Evolutionary conservation across 1,284 basidiomycete species (phyloP).

Genomic region (Peniophora sp.): DNA sequence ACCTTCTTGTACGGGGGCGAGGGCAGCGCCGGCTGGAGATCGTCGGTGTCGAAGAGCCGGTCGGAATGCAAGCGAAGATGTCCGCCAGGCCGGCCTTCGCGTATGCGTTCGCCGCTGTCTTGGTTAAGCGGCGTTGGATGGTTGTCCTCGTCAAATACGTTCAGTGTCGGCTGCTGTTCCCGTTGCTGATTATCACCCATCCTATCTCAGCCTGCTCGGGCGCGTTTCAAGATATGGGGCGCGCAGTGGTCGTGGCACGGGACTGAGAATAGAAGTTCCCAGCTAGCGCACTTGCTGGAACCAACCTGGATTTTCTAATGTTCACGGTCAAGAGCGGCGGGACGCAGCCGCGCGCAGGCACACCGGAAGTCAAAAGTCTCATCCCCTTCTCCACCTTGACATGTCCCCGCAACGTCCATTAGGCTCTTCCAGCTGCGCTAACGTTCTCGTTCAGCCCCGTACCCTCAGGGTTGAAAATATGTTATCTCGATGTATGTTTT

Average conservation of each 20-base stretch:
- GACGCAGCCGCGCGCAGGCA: too few relatives aligned
- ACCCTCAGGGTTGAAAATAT: too few relatives aligned
- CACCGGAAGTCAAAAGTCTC: too few relatives aligned
- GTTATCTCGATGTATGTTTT: too few relatives aligned
- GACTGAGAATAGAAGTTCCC: background rate
- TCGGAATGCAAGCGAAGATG: conserved; percentile 7
- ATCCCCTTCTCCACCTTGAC: background rate
- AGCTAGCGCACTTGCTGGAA: background rate
- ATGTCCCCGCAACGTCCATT: background rate
- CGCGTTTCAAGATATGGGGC: background rate
- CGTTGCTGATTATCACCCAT: background rate
- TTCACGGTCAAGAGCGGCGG: background rate
- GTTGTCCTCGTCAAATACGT: background rate
- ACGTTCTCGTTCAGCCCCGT: too few relatives aligned
- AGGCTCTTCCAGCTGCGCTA: too few relatives aligned
- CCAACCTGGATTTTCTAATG: background rate
- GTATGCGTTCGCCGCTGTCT: too few relatives aligned
- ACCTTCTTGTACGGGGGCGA: conserved; percentile 24
- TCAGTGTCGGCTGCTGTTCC: too few relatives aligned
- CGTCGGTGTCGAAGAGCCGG: conserved; percentile 18
- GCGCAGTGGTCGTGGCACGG: background rate
- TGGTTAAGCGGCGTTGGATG: background rate
- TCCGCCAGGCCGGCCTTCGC: conserved; percentile 3
- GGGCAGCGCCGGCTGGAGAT: conserved; percentile 18
- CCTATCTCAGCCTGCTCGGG: background rate